These are phyloP conservation scores for Ensete ventricosum DNA, from an alignment of 176 grass and related monocot genomes.

Conservation along the genomic window DNA sequence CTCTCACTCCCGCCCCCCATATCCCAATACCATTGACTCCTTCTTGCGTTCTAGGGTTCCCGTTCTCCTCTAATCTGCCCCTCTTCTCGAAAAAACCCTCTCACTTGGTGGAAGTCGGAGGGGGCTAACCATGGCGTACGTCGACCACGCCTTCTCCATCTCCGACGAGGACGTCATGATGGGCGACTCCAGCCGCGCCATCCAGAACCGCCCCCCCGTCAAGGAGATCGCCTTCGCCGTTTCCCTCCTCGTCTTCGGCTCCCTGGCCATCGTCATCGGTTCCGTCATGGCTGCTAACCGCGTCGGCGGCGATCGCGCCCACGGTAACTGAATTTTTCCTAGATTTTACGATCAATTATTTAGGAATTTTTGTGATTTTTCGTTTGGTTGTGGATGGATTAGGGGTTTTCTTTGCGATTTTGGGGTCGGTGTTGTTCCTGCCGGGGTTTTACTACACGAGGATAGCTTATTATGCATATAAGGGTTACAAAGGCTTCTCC, in stretches of 20 bases:
- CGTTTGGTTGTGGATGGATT: neutral
- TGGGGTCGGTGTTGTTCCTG: constrained; percentile 80
- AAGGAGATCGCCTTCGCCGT: constrained; percentile 95
- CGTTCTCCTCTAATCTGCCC: neutral
- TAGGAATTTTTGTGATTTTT: neutral
- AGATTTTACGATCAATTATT: neutral
- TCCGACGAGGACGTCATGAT: constrained; percentile 79
- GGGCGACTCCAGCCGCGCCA: constrained; percentile 37
- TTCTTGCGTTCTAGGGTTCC: no score
- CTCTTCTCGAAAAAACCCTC: neutral
- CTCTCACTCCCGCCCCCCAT: no score
- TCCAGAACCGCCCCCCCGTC: constrained; percentile 47
- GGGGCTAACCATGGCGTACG: constrained; percentile 54
- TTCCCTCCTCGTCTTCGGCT: constrained; percentile 77
- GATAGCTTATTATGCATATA: constrained; percentile 11
- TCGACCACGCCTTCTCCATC: constrained; percentile 84
- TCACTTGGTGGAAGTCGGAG: no score
- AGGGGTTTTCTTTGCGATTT: constrained; percentile 9
- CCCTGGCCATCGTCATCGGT: constrained; percentile 44
- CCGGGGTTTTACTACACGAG: constrained; percentile 95
- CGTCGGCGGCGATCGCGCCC: constrained; percentile 8
- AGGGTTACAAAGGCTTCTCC: constrained; percentile 20
- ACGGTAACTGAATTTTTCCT: constrained; percentile 39
- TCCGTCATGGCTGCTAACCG: constrained; percentile 61
- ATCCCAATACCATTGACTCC: no score